Percentiles rank a stretch among this genome's conserved stretches.
Evolutionary conservation across 768 basidiomycete genomes (phyloP).

Genomic region (Termitomyces sp.): DNA sequence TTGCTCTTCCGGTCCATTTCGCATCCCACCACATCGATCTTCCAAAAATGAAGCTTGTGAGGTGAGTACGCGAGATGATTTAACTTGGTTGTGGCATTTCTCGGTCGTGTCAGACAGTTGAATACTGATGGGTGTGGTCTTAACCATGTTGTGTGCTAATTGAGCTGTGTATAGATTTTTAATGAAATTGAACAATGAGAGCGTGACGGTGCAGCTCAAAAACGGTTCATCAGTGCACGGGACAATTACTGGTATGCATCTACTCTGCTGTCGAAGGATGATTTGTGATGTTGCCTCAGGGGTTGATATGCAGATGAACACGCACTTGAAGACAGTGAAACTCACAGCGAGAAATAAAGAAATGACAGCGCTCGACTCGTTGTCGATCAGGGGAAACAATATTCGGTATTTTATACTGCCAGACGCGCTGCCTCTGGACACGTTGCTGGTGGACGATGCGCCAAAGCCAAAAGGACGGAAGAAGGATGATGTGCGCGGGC

Average conservation of each 20-base stretch:
- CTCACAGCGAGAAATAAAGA: slow-evolving; percentile 92
- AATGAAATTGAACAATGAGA: slow-evolving; percentile 99
- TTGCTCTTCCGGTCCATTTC: background rate
- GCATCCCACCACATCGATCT: background rate
- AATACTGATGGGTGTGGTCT: background rate
- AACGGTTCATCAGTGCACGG: slow-evolving; percentile 95
- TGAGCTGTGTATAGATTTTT: slow-evolving; percentile 63
- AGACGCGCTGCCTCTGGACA: slow-evolving; percentile 93
- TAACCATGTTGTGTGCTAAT: slow-evolving; percentile 11
- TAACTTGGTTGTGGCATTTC: slow-evolving; percentile 2
- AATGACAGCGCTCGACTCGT: slow-evolving; percentile 77
- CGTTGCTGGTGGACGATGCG: slow-evolving; percentile 94
- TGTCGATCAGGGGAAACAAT: slow-evolving; percentile 96
- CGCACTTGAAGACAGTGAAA: slow-evolving; percentile 96
- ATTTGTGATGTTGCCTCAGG: slow-evolving; percentile 39
- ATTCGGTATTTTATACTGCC: slow-evolving; percentile 97
- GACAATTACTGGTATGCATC: slow-evolving; percentile 84
- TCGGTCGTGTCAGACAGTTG: background rate
- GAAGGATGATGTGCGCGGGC: slow-evolving; percentile 77
- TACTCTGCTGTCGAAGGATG: background rate
- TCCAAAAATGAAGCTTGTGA: slow-evolving; percentile 74
- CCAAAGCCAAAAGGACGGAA: slow-evolving; percentile 93
- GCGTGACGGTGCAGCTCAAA: slow-evolving; percentile 96
- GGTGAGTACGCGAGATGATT: slow-evolving; percentile 36
- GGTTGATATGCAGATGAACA: slow-evolving; percentile 99